These are phyloP conservation scores for Trapa incisa DNA, from an alignment of 345 rosid genomes.

Conservation along the genomic window DNA sequence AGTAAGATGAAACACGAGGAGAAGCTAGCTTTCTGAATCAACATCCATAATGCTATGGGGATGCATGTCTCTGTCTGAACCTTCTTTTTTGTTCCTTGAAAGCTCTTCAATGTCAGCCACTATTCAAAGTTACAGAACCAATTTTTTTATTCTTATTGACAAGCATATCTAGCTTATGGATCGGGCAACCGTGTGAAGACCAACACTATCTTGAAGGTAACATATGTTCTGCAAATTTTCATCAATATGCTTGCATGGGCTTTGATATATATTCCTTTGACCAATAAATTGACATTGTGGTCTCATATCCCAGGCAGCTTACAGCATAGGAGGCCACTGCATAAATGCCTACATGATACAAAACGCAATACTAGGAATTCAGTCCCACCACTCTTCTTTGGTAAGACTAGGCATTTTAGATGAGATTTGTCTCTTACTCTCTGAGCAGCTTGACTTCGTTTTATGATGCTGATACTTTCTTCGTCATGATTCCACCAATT, in stretches of 20 bases:
- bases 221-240: not conserved
- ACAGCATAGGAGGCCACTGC: conserved; percentile 60
- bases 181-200: conserved; percentile 31
- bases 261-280: not conserved
- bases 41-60: conserved; percentile 75
- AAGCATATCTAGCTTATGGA: conserved; percentile 86
- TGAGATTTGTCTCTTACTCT: too few relatives aligned
- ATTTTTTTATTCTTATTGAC: not conserved
- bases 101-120: too few relatives aligned
- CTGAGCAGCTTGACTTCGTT: not conserved
- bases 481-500: not conserved
- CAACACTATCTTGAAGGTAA: conserved; percentile 50
- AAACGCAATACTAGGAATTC: conserved; percentile 58
- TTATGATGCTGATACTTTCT: not conserved
- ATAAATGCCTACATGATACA: conserved; percentile 52
- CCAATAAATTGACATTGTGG: not conserved
- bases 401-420: conserved; percentile 19
- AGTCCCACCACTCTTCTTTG: conserved; percentile 48
- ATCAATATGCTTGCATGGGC: not conserved
- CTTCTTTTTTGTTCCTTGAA: not conserved
- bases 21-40: conserved; percentile 90
- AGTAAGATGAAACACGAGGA: conserved; percentile 76
- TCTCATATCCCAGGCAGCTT: conserved; percentile 47
- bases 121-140: too few relatives aligned
- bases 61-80: conserved; percentile 43